Conservation (phyloP, 495 filamentous ascomycete species). For the Xylaria acuta region DNA sequence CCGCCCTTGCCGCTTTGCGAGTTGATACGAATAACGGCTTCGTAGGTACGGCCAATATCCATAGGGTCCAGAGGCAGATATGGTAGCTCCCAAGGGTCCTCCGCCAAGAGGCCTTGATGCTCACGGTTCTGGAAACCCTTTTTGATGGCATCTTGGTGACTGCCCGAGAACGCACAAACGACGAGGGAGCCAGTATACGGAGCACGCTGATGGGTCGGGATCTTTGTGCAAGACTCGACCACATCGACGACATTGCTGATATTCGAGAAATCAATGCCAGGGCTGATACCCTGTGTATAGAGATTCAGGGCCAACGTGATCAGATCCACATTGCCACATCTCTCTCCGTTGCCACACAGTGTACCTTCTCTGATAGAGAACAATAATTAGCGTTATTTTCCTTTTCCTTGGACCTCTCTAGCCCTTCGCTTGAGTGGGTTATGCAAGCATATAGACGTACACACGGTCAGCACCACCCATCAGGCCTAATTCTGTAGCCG, state of each 20-base stretch:
- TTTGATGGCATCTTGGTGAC: slow-evolving; percentile 28
- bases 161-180: slow-evolving; percentile 3
- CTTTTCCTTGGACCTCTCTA: too few species aligned
- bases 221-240: slow-evolving; percentile 3
- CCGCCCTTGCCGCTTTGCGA: slow-evolving; percentile 96
- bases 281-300: slow-evolving; percentile 28
- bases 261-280: slow-evolving; percentile 17
- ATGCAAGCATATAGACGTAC: slow-evolving; percentile 21
- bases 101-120: slow-evolving; percentile 54
- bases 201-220: slow-evolving; percentile 7
- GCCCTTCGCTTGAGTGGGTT: too few species aligned
- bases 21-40: slow-evolving; percentile 97
- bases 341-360: slow-evolving; percentile 34
- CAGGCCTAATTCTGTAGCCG: slow-evolving; percentile 27
- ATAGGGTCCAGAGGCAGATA: slow-evolving; percentile 94
- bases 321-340: slow-evolving; percentile 34
- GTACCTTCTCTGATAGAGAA: too few species aligned
- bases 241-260: neutral
- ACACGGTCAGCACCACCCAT: slow-evolving; percentile 34
- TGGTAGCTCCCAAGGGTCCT: slow-evolving; percentile 74
- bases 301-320: slow-evolving; percentile 33
- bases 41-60: slow-evolving; percentile 95
- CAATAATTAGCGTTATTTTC: too few species aligned
- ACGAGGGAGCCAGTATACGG: slow-evolving; percentile 31
- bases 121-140: slow-evolving; percentile 20